These are phyloP conservation scores for Endoconidiophora laricicola DNA, from an alignment of 2,329 filamentous ascomycete species.

Conservation along the genomic window DNA sequence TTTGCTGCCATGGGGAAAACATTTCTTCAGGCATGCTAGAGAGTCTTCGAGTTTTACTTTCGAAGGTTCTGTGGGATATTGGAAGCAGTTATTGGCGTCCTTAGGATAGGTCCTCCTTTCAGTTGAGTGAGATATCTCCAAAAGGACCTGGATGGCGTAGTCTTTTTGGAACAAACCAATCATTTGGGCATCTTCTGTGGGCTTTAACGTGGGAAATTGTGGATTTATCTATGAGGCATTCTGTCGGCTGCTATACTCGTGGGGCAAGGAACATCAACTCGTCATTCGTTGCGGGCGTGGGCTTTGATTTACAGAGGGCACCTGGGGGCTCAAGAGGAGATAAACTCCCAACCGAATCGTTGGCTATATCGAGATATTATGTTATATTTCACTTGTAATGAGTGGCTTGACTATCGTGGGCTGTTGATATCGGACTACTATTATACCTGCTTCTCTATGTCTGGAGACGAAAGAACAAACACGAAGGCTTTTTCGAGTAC, in stretches of 20 bases:
- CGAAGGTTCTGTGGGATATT: constrained; percentile 2
- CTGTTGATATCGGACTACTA: neutral
- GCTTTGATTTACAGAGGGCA: constrained; percentile 14
- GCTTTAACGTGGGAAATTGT: constrained; percentile 12
- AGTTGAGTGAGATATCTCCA: neutral
- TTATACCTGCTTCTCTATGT: constrained; percentile 3
- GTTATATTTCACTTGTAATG: too few species aligned
- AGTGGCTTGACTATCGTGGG: constrained; percentile 2
- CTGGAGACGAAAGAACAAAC: neutral
- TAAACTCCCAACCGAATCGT: constrained; percentile 13
- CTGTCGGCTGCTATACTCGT: constrained; percentile 14
- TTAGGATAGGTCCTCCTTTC: neutral
- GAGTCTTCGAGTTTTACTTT: too few species aligned
- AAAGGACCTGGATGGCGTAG: neutral
- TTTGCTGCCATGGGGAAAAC: too few species aligned
- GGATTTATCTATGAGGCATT: constrained; percentile 13
- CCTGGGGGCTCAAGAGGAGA: constrained; percentile 13
- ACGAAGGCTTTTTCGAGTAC: constrained; percentile 4
- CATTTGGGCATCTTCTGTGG: constrained; percentile 10
- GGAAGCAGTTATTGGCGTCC: neutral
- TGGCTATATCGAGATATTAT: constrained; percentile 6
- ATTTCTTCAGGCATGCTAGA: too few species aligned
- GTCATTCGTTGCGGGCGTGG: constrained; percentile 5
- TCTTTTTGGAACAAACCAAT: neutral
- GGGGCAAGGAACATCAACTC: constrained; percentile 13